Percentiles rank a stretch among this genome's conserved stretches.
phyloP scores from a whole-genome alignment of 129 eudicot species.

The Erigeron canadensis region DNA sequence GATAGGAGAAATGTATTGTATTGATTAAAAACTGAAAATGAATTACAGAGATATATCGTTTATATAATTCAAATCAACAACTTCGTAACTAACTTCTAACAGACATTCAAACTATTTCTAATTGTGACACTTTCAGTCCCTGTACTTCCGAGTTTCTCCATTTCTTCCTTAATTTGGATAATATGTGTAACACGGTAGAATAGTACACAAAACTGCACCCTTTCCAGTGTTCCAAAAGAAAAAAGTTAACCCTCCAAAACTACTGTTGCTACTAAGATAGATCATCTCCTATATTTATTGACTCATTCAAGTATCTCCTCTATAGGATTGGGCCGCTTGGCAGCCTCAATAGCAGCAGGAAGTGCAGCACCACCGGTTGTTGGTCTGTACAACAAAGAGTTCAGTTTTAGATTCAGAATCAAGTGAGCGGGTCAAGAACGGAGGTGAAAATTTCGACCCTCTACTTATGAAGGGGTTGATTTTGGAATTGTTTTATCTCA shows the following conservation, averaged over 20 bases:
- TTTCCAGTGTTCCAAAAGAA: conserved; percentile 17
- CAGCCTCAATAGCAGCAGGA: conserved; percentile 44
- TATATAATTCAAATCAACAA: too few relatives aligned
- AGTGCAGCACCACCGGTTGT: conserved; percentile 95
- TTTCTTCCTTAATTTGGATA: too few relatives aligned
- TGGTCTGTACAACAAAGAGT: conserved; percentile 54
- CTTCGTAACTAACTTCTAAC: too few relatives aligned
- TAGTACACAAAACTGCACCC: conserved; percentile 23
- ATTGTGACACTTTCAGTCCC: too few relatives aligned
- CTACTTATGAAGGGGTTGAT: neutral
- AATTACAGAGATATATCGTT: too few relatives aligned
- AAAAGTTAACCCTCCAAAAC: conserved; percentile 29
- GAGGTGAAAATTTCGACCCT: neutral
- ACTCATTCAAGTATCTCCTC: too few relatives aligned
- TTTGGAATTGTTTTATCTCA: neutral
- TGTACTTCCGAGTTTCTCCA: too few relatives aligned
- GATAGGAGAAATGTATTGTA: too few relatives aligned
- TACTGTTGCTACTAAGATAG: conserved; percentile 18
- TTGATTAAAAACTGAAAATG: too few relatives aligned
- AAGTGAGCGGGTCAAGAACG: neutral
- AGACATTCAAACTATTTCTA: too few relatives aligned
- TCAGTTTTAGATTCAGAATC: conserved; percentile 2
- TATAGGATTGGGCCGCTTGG: too few relatives aligned
- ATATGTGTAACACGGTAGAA: neutral
- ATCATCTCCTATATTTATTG: conserved; percentile 31